Percentiles rank a stretch among this genome's conserved stretches.
Evolutionary conservation across 805 yeast genomes (phyloP).

Genomic region (Saccharomycopsis capsularis): DNA sequence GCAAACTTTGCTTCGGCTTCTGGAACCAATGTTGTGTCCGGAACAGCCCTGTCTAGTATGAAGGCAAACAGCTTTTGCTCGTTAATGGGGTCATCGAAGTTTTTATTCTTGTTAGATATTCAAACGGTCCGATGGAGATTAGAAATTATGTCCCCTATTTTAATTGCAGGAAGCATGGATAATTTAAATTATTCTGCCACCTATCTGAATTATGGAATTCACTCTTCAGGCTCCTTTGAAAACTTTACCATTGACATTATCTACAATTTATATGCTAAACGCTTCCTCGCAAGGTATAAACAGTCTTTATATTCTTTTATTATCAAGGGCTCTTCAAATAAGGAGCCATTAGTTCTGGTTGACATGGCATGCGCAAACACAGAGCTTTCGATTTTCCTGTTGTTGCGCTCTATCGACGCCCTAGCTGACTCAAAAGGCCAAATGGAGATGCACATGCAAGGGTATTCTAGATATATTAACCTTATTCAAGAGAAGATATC

Average conservation of each 20-base stretch:
- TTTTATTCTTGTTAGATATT: too few relatives aligned
- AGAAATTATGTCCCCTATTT: conserved; percentile 18
- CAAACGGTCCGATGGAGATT: too few relatives aligned
- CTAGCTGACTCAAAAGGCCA: conserved; percentile 7
- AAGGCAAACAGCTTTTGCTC: too few relatives aligned
- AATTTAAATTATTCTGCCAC: background rate
- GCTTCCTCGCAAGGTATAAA: conserved; percentile 10
- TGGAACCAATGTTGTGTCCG: too few relatives aligned
- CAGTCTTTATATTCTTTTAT: background rate
- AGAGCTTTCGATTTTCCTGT: conserved; percentile 9
- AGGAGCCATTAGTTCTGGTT: background rate
- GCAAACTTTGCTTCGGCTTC: too few relatives aligned
- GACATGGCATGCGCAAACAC: conserved; percentile 2
- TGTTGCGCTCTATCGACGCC: conserved; percentile 13
- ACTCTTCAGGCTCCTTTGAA: background rate
- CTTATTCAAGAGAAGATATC: background rate
- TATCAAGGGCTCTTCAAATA: background rate
- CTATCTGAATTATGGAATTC: background rate
- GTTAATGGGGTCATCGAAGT: too few relatives aligned
- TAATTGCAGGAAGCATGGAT: conserved; percentile 4
- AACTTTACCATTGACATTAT: conserved; percentile 10
- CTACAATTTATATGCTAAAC: conserved; percentile 19
- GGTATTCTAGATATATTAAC: conserved; percentile 1
- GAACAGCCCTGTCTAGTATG: too few relatives aligned
- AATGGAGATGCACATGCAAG: conserved; percentile 3